Conservation (phyloP, 2,329 filamentous ascomycete species). For the Neurospora sp. region DNA sequence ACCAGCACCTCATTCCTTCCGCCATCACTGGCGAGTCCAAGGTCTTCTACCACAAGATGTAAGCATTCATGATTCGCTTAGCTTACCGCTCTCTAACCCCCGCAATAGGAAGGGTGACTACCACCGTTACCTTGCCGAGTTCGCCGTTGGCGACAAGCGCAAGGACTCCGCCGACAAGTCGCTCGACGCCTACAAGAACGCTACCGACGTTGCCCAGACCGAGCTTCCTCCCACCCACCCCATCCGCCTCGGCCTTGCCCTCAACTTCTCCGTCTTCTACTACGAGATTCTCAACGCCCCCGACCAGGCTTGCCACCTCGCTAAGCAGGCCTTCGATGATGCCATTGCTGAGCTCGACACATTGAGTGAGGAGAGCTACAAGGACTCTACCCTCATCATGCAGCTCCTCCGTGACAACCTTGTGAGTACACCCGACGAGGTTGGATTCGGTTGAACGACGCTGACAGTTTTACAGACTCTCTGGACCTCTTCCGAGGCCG, state of each 20-base stretch:
- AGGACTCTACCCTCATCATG: conserved; percentile 98
- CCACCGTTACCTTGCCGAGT: conserved; percentile 97
- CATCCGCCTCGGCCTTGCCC: conserved; percentile 81
- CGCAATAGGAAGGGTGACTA: conserved; percentile 89
- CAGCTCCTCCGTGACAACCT: conserved; percentile 96
- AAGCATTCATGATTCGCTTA: conserved; percentile 16
- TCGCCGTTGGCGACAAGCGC: conserved; percentile 87
- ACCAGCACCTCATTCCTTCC: conserved; percentile 87
- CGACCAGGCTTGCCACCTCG: conserved; percentile 95
- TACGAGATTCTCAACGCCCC: conserved; percentile 99
- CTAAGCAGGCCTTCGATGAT: conserved; percentile 93
- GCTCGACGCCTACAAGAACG: conserved; percentile 92
- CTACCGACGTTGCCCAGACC: conserved; percentile 81
- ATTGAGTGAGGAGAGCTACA: conserved; percentile 97
- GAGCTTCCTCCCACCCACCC: conserved; percentile 87
- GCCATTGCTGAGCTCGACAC: conserved; percentile 95
- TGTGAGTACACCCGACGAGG: conserved; percentile 38
- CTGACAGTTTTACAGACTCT: conserved; percentile 60
- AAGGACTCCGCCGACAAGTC: conserved; percentile 91
- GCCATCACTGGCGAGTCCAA: conserved; percentile 95
- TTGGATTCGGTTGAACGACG: not conserved
- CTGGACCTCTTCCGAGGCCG: conserved; percentile 98
- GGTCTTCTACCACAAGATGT: conserved; percentile 99
- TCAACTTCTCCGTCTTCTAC: conserved; percentile 99
- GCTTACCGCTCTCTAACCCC: conserved; percentile 12